phyloP scores from a whole-genome alignment of 2,329 filamentous ascomycete genomes.

The Alternaria hordeiaustralica region DNA sequence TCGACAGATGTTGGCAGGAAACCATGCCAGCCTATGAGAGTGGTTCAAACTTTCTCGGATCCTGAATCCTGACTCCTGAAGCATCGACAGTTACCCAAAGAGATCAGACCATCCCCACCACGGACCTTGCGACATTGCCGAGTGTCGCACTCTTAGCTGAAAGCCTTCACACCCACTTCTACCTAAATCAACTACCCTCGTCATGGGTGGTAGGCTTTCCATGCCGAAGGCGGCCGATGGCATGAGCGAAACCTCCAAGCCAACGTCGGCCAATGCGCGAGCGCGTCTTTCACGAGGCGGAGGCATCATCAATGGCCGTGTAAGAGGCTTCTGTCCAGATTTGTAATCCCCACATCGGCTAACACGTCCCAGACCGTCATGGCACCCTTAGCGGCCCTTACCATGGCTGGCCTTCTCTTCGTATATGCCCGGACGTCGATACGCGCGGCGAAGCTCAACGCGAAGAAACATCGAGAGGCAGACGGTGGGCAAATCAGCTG shows the following conservation, averaged over 20 bases:
- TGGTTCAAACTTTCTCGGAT: constrained; percentile 1
- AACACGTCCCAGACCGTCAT: constrained; percentile 55
- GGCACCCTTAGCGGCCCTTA: constrained; percentile 67
- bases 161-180: not conserved
- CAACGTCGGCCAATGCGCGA: constrained; percentile 40
- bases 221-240: constrained; percentile 53
- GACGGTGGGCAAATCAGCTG: constrained; percentile 63
- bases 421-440: constrained; percentile 71
- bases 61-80: constrained; percentile 5
- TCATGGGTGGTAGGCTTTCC: constrained; percentile 57
- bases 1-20: constrained; percentile 7
- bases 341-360: not conserved
- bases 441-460: constrained; percentile 69
- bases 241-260: constrained; percentile 51
- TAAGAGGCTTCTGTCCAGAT: constrained; percentile 13
- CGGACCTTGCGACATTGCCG: not conserved
- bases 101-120: constrained; percentile 10
- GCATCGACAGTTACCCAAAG: not conserved
- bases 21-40: constrained; percentile 19
- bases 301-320: constrained; percentile 48
- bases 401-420: constrained; percentile 66
- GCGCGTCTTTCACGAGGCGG: constrained; percentile 36
- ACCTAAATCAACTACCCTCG: not conserved
- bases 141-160: not conserved
- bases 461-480: constrained; percentile 63